Evolutionary conservation across 345 rosid species (phyloP).

Genomic region (Populus pruinosa): DNA sequence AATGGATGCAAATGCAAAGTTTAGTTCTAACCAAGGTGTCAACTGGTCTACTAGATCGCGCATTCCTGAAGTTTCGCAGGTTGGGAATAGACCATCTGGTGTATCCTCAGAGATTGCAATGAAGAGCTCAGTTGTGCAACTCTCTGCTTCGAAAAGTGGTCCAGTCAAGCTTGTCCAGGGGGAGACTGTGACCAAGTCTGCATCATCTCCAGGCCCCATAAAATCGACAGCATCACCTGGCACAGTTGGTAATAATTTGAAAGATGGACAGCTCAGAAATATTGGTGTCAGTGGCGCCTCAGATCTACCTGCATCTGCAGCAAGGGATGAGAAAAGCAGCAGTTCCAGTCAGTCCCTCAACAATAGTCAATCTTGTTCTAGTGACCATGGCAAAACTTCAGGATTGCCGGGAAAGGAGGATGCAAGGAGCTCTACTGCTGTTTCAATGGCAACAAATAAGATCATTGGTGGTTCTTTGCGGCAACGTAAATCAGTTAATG

Average conservation of each 20-base stretch:
- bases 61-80: slow-evolving; percentile 55
- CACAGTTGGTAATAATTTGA: slow-evolving; percentile 34
- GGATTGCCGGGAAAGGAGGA: slow-evolving; percentile 61
- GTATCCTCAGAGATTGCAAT: slow-evolving; percentile 56
- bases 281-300: slow-evolving; percentile 28
- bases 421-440: slow-evolving; percentile 55
- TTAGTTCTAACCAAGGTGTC: slow-evolving; percentile 53
- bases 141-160: slow-evolving; percentile 56
- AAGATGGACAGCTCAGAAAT: slow-evolving; percentile 55
- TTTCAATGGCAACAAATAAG: slow-evolving; percentile 44
- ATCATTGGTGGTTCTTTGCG: slow-evolving; percentile 46
- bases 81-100: slow-evolving; percentile 48
- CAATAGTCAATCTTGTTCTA: slow-evolving; percentile 66
- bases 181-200: slow-evolving; percentile 50
- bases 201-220: slow-evolving; percentile 49
- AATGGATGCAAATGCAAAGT: slow-evolving; percentile 60
- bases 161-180: slow-evolving; percentile 48
- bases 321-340: slow-evolving; percentile 72
- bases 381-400: slow-evolving; percentile 60
- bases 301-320: slow-evolving; percentile 42
- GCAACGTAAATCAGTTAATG: slow-evolving; percentile 54
- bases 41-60: slow-evolving; percentile 63
- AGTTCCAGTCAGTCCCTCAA: slow-evolving; percentile 82
- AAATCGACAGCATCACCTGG: slow-evolving; percentile 51
- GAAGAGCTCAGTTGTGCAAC: slow-evolving; percentile 54